Conservation (phyloP, 106 monocot genomes). For the Dioscorea dumetorum region DNA sequence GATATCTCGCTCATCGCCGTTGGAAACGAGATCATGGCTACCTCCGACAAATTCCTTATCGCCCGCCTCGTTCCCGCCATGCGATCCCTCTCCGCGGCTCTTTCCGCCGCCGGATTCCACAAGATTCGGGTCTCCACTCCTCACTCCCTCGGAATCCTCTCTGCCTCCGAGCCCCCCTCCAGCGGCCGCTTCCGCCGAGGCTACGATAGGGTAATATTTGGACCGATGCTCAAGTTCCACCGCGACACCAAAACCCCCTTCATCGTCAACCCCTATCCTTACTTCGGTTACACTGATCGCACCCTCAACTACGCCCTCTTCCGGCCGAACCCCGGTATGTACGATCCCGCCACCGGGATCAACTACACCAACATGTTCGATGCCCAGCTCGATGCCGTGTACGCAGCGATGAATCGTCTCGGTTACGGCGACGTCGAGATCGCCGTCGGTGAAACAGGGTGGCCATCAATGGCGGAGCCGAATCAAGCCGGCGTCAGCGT, state of each 20-base stretch:
- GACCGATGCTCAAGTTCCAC: slow-evolving; percentile 73
- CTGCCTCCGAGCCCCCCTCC: slow-evolving; percentile 60
- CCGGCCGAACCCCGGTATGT: slow-evolving; percentile 55
- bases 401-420: slow-evolving; percentile 55
- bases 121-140: slow-evolving; percentile 72
- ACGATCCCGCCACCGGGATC: slow-evolving; percentile 43
- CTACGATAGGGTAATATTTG: slow-evolving; percentile 44
- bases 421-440: slow-evolving; percentile 81
- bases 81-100: slow-evolving; percentile 51
- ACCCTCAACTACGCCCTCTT: slow-evolving; percentile 72
- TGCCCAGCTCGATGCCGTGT: slow-evolving; percentile 77
- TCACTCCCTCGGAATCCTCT: slow-evolving; percentile 73
- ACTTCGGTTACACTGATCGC: slow-evolving; percentile 61
- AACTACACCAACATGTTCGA: slow-evolving; percentile 84
- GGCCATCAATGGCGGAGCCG: slow-evolving; percentile 60
- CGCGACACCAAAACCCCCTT: slow-evolving; percentile 54
- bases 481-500: slow-evolving; percentile 43
- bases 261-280: slow-evolving; percentile 88
- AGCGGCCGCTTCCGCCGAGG: slow-evolving; percentile 53
- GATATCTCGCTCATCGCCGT: slow-evolving; percentile 65
- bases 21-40: slow-evolving; percentile 80
- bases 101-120: slow-evolving; percentile 24
- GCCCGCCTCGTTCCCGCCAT: slow-evolving; percentile 76
- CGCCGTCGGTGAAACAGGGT: slow-evolving; percentile 83
- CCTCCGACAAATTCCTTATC: slow-evolving; percentile 47